Percentiles rank a stretch among this genome's conserved stretches.
Evolutionary conservation across 306 rosid genomes (phyloP).

Genomic region (Prunus dulcis): DNA sequence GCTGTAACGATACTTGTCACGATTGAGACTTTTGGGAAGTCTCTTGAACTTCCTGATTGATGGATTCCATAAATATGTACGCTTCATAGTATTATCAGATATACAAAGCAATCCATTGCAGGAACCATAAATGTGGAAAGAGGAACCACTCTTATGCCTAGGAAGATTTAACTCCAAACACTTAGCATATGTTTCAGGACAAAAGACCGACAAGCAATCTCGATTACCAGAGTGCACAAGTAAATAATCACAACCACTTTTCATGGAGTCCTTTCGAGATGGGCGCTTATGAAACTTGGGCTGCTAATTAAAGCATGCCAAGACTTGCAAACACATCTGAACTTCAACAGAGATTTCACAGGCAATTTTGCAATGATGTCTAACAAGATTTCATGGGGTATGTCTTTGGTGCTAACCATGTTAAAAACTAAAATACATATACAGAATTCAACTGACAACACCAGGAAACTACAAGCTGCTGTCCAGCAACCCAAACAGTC

Average conservation of each 20-base stretch:
- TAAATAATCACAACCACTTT: neutral
- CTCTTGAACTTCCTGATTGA: neutral
- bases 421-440: too few relatives aligned
- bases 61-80: neutral
- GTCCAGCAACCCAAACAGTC: too few relatives aligned
- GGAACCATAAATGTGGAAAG: neutral
- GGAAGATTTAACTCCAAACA: neutral
- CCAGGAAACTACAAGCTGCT: neutral
- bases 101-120: slow-evolving; percentile 1
- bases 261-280: neutral
- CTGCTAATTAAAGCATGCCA: neutral
- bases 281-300: neutral
- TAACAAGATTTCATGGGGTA: neutral
- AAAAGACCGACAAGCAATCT: neutral
- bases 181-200: neutral
- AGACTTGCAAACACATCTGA: neutral
- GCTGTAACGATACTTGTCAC: neutral
- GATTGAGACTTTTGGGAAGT: neutral
- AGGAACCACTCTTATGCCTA: neutral
- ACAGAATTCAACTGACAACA: neutral
- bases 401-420: too few relatives aligned
- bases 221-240: neutral
- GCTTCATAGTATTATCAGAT: neutral
- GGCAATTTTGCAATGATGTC: neutral
- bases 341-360: neutral